Percentiles rank a stretch among this genome's conserved stretches.
phyloP scores from a whole-genome alignment of 495 filamentous ascomycete genomes.

The Penicillium coffeae region DNA sequence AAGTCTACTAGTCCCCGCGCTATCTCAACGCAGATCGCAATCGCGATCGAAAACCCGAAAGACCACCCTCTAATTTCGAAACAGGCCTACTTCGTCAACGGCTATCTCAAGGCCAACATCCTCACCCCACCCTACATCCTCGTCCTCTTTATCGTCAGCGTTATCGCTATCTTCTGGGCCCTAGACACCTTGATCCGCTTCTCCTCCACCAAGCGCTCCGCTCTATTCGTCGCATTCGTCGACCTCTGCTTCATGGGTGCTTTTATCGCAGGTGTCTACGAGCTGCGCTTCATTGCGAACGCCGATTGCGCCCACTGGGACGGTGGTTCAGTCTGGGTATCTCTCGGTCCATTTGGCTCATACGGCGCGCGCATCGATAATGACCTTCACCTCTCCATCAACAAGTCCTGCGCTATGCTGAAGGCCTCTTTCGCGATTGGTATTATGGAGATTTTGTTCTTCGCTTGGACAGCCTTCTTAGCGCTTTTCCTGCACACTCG shows the following conservation, averaged over 20 bases:
- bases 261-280: conserved; percentile 75
- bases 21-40: background rate
- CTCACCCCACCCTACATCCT: conserved; percentile 80
- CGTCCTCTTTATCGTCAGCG: conserved; percentile 85
- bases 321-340: conserved; percentile 47
- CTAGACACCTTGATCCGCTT: conserved; percentile 78
- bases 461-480: conserved; percentile 65
- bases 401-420: conserved; percentile 83
- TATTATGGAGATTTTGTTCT: conserved; percentile 84
- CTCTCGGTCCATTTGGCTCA: conserved; percentile 58
- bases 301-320: conserved; percentile 62
- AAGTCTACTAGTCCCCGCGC: conserved; percentile 11
- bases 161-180: conserved; percentile 74
- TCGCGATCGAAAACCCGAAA: no score
- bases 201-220: conserved; percentile 65
- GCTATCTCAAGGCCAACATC: conserved; percentile 61
- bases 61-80: no score
- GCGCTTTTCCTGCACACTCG: conserved; percentile 54
- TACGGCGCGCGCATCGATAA: conserved; percentile 36
- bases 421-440: conserved; percentile 83
- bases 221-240: conserved; percentile 70
- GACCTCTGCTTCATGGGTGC: conserved; percentile 79
- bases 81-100: conserved; percentile 73
- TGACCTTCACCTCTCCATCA: conserved; percentile 40
- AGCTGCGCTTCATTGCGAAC: conserved; percentile 64